Evolutionary conservation across 2,329 filamentous ascomycete species (phyloP), one percentile per base, ranked within the genome.

Genomic region (Amauroascus niger): DNA sequence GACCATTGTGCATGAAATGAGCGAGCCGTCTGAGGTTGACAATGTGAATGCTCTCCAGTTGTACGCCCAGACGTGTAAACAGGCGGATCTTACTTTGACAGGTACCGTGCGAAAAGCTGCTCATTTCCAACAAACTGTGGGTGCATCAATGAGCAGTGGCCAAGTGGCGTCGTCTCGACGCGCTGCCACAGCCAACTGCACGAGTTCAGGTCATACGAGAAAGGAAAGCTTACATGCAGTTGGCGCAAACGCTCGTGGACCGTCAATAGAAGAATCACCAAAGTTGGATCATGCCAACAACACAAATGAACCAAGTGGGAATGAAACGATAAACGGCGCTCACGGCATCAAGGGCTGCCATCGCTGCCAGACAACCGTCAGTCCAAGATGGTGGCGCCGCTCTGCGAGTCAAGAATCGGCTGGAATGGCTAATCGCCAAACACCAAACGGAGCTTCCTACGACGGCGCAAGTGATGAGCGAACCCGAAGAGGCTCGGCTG

Each of bases 61-160:
- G 24, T 98, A 87, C 66, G 87, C 86, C 43, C 84, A 85, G 60
- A 89, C 84, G 55, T 96, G 88, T 75, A 98, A 98, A 69, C 91
- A 97, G 70, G 91, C 93, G 7, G 93, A 98, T 66, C 79, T 91
- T 39, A 82, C 87, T 2, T 74, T 96, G 61, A 96, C 90, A 1
- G 93, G 93, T 26, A 96, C 91, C 16, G 88, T 93, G 20, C 85
- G 93, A 52, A 96, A 95, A 70, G 91, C 93, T 20, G 93, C 88
- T 55, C 78, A 93, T 66, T 63, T 74, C 64, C 65, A 73, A 62
- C 62, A 72, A 62, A 62, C 68, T 54, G 61, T 72, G 60, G 62
- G 68, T 57, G 49, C 66, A 22, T 61, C 65, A 16, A 57, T 65
- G 35, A 63, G 67, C 32, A 58, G 63, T 55, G 60, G 55, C 64